Evolutionary conservation across 2,329 filamentous ascomycete genomes (phyloP).

Genomic region (Fusarium sp.): DNA sequence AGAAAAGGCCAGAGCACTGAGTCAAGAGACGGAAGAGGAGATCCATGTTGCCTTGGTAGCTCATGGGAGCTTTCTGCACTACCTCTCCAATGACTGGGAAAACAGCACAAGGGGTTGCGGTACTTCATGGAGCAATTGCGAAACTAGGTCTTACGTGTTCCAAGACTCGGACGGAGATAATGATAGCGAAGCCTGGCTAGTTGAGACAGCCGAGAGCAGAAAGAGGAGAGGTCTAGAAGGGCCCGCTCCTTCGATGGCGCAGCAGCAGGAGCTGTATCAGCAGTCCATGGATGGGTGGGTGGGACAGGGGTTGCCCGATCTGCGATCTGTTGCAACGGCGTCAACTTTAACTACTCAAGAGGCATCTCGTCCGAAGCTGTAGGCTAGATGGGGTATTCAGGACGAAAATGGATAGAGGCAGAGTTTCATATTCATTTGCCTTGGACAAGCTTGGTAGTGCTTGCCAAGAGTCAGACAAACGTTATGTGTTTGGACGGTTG

Average conservation of each 20-base stretch:
- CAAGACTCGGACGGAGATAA: background rate
- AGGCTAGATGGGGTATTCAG: background rate
- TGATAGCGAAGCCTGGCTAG: conserved; percentile 38
- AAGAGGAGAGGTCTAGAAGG: conserved; percentile 12
- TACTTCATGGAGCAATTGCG: conserved; percentile 37
- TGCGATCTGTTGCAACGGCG: conserved; percentile 28
- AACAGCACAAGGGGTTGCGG: conserved; percentile 19
- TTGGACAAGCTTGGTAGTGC: background rate
- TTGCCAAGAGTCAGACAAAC: background rate
- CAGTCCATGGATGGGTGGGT: conserved; percentile 37
- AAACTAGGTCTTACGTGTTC: conserved; percentile 35
- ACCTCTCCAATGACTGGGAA: conserved; percentile 41
- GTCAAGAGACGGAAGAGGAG: conserved; percentile 14
- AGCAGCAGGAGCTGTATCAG: conserved; percentile 29
- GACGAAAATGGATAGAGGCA: background rate
- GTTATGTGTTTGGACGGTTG: background rate
- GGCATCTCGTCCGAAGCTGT: conserved; percentile 21
- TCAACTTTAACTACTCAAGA: conserved; percentile 10
- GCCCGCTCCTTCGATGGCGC: conserved; percentile 25
- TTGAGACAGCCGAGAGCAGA: conserved; percentile 34
- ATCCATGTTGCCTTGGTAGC: conserved; percentile 37
- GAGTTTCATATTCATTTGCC: too few species aligned
- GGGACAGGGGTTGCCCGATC: conserved; percentile 32
- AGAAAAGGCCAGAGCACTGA: conserved; percentile 20
- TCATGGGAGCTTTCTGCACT: conserved; percentile 39